Conservation (phyloP, 1,139 yeast genomes). For the Yamadazyma diospyri region DNA sequence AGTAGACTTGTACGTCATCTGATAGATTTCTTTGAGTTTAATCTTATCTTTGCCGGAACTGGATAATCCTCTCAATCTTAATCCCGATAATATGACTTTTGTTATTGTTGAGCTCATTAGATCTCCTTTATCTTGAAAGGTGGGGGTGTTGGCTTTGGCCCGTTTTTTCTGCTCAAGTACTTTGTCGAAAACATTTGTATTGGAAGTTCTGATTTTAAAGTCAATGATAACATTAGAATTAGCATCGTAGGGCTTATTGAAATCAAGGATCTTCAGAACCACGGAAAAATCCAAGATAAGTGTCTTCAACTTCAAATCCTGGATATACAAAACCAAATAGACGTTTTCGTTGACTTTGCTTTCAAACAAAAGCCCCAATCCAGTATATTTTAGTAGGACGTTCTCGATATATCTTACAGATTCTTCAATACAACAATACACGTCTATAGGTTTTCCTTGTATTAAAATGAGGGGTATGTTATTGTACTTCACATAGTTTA, state of each 20-base stretch:
- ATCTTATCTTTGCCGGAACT: slow-evolving; percentile 30
- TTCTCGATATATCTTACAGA: slow-evolving; percentile 26
- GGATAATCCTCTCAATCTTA: slow-evolving; percentile 41
- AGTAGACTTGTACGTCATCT: slow-evolving; percentile 41
- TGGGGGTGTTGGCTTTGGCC: slow-evolving; percentile 10
- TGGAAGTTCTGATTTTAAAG: slow-evolving; percentile 8
- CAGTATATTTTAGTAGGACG: slow-evolving; percentile 15
- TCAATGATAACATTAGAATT: slow-evolving; percentile 10
- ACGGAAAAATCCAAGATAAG: slow-evolving; percentile 17
- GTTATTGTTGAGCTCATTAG: slow-evolving; percentile 34
- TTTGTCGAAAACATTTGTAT: slow-evolving; percentile 29
- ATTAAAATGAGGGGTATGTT: slow-evolving; percentile 31
- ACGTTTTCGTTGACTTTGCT: slow-evolving; percentile 11
- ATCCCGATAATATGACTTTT: slow-evolving; percentile 38
- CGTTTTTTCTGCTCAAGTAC: slow-evolving; percentile 30
- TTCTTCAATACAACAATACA: slow-evolving; percentile 22
- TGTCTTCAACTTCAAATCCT: slow-evolving; percentile 17
- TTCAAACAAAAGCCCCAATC: slow-evolving; percentile 18
- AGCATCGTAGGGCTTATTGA: slow-evolving; percentile 3
- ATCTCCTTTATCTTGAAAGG: slow-evolving; percentile 22
- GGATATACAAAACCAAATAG: slow-evolving; percentile 20
- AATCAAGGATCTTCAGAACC: slow-evolving; percentile 6
- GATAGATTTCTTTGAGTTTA: slow-evolving; percentile 39
- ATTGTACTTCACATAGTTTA: slow-evolving; percentile 19
- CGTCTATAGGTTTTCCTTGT: slow-evolving; percentile 20